Conservation (phyloP, 1,139 yeast species). For the Saccharomyces hybrid region DNA sequence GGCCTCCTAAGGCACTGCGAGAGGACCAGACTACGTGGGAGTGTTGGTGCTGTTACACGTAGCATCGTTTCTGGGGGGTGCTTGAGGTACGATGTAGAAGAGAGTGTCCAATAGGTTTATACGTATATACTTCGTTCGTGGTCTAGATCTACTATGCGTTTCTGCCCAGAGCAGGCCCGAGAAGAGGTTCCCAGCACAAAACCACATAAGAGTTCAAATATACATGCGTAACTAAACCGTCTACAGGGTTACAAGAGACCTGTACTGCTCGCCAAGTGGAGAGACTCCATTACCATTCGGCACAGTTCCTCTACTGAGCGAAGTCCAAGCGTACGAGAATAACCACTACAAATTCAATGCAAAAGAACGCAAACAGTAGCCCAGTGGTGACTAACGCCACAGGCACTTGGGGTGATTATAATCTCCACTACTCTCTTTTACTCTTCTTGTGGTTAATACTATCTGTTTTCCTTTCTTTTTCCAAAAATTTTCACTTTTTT, state of each 20-base stretch:
- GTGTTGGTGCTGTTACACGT: neutral
- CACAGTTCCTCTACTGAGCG: too few species aligned
- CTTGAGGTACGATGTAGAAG: neutral
- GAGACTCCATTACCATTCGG: too few species aligned
- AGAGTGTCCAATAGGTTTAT: neutral
- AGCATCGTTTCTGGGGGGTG: neutral
- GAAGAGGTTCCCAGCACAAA: neutral
- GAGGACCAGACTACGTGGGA: neutral
- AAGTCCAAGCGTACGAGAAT: too few species aligned
- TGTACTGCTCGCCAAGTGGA: too few species aligned
- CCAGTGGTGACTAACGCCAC: too few species aligned
- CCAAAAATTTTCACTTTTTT: neutral
- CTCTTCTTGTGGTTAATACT: neutral
- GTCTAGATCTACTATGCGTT: neutral
- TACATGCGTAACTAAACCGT: too few species aligned
- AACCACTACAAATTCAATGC: too few species aligned
- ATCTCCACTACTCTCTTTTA: neutral
- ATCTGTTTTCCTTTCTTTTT: neutral
- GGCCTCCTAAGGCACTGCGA: neutral
- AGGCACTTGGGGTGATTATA: too few species aligned
- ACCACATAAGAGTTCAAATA: too few species aligned
- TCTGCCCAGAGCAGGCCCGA: neutral
- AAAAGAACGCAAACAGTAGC: too few species aligned
- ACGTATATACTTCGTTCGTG: neutral
- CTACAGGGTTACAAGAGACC: too few species aligned